Percentiles rank a stretch among this genome's conserved stretches.
These are phyloP conservation scores for Nevesoporus exiguus DNA, from an alignment of 768 basidiomycete species.

Conservation along the genomic window DNA sequence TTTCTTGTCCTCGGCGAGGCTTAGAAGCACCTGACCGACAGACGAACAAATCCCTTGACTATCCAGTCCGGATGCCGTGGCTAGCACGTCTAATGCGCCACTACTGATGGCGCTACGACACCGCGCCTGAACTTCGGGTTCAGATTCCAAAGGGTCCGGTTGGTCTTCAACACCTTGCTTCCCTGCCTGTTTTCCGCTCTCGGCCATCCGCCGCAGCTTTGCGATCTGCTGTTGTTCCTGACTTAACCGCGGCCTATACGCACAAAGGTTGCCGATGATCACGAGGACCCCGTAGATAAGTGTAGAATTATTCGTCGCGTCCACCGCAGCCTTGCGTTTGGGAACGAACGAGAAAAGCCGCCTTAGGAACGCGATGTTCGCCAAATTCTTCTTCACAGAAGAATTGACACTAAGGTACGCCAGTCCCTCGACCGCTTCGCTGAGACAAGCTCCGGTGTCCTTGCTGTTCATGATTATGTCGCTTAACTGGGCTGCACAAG, in stretches of 20 bases:
- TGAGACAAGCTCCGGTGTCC: conserved; percentile 40
- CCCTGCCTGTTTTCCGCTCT: conserved; percentile 35
- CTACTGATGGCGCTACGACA: conserved; percentile 54
- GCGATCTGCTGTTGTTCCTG: conserved; percentile 83
- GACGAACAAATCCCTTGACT: conserved; percentile 59
- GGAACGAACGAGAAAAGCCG: conserved; percentile 57
- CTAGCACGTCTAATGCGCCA: conserved; percentile 63
- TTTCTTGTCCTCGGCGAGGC: conserved; percentile 71
- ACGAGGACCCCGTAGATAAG: conserved; percentile 75
- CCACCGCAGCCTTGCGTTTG: conserved; percentile 37
- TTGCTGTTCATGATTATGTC: conserved; percentile 43
- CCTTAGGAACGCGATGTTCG: conserved; percentile 54
- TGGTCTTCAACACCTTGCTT: conserved; percentile 28
- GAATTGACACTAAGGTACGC: conserved; percentile 76
- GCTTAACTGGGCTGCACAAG: conserved; percentile 55
- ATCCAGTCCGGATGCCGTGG: conserved; percentile 54
- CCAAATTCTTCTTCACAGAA: conserved; percentile 58
- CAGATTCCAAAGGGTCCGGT: conserved; percentile 52
- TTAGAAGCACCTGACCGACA: conserved; percentile 62
- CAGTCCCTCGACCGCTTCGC: conserved; percentile 78
- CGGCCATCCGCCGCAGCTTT: conserved; percentile 75
- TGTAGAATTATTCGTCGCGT: conserved; percentile 40
- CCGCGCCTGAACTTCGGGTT: conserved; percentile 60
- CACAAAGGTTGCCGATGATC: conserved; percentile 71
- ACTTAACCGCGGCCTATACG: conserved; percentile 65